Conservation (phyloP, 352 stramenopile species). For the Globisporangium middletonii region DNA sequence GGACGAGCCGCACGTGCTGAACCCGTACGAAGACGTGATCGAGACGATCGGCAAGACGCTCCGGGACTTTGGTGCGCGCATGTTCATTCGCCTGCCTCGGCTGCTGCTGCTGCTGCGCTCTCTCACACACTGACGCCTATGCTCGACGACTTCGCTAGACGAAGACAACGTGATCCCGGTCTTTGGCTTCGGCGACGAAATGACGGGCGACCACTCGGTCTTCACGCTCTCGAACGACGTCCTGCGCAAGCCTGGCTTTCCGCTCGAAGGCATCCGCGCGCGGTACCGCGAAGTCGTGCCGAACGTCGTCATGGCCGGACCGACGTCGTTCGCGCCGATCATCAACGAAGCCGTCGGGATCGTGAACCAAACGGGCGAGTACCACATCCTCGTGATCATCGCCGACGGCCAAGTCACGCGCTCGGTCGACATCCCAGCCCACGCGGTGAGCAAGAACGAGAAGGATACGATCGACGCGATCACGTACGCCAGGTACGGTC, state of each 20-base stretch:
- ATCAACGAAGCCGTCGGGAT: constrained; percentile 80
- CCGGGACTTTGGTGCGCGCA: constrained; percentile 51
- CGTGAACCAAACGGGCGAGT: constrained; percentile 68
- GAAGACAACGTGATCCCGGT: constrained; percentile 83
- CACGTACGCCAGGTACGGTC: constrained; percentile 35
- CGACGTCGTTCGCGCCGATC: constrained; percentile 83
- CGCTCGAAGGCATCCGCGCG: constrained; percentile 55
- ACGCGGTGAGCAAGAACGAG: constrained; percentile 79
- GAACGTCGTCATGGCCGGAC: constrained; percentile 73
- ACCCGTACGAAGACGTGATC: constrained; percentile 86
- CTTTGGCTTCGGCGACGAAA: constrained; percentile 79
- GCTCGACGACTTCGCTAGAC: constrained; percentile 62
- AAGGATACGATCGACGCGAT: constrained; percentile 87
- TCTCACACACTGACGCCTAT: constrained; percentile 2
- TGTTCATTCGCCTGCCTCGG: neutral
- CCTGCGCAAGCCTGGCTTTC: constrained; percentile 34
- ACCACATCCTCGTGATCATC: constrained; percentile 88
- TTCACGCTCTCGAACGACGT: constrained; percentile 55
- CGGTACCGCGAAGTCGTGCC: constrained; percentile 68
- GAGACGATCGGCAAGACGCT: constrained; percentile 72
- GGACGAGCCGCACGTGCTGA: constrained; percentile 31
- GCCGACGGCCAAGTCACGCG: constrained; percentile 83
- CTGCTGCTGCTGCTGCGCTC: neutral
- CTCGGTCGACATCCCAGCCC: constrained; percentile 67
- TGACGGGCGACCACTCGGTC: constrained; percentile 72